Percentiles rank a stretch among this genome's conserved stretches.
These are phyloP conservation scores for Paramecium octaurelia DNA, from an alignment of 73 alveolate genomes.

Conservation along the genomic window DNA sequence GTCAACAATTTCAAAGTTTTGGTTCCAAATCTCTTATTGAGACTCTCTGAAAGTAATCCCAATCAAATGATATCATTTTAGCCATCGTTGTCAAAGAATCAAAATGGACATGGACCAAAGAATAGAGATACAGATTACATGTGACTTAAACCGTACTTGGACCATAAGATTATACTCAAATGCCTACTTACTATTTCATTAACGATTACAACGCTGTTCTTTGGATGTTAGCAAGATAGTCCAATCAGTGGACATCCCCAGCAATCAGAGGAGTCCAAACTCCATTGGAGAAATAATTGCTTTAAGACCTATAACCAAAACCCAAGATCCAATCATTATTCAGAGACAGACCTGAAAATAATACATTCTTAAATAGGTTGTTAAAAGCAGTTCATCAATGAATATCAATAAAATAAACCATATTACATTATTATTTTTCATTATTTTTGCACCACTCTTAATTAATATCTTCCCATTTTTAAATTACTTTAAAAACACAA, in stretches of 20 bases:
- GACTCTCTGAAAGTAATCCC: background rate
- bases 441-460: background rate
- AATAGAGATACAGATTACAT: conserved; percentile 30
- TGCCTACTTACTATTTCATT: background rate
- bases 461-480: background rate
- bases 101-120: conserved; percentile 42
- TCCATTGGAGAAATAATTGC: conserved; percentile 5
- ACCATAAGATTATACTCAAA: background rate
- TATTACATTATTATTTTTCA: background rate
- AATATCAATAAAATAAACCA: background rate
- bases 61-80: background rate
- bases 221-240: conserved; percentile 2
- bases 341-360: conserved; percentile 45
- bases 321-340: conserved; percentile 12
- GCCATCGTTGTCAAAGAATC: conserved; percentile 36
- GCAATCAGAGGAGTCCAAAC: background rate
- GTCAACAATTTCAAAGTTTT: background rate
- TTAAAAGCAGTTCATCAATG: conserved; percentile 38
- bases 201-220: background rate
- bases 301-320: background rate
- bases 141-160: background rate
- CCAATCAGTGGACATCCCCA: background rate
- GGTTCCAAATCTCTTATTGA: background rate
- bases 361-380: background rate
- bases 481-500: background rate